Evolutionary conservation across 208 protist genomes (phyloP), one percentile per base, ranked within the genome.

Genomic region (Zelonia costaricensis): DNA sequence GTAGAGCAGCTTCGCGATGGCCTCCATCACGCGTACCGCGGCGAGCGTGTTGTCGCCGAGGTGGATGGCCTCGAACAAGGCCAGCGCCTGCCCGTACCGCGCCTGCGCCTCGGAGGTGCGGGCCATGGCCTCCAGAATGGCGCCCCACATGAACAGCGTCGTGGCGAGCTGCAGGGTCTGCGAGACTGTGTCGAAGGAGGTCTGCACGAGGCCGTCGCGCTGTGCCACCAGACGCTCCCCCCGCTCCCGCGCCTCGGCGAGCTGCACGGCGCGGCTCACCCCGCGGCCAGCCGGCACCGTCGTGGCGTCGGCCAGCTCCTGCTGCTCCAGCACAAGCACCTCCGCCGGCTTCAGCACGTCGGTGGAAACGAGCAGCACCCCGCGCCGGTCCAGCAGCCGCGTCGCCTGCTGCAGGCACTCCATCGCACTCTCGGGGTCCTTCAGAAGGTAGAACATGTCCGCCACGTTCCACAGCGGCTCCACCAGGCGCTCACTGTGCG

Each of bases 321-420:
- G 46, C 3, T 65, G 42, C n/a, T 64, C 66, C 6, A 60, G 43
- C 27, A 48, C 53, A 20, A 91, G 78, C 47, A 76, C 61, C 22
- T 60, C 75, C n/a, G 58, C 65, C 2, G 84, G 84, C 49, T 69
- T 68, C 51, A 91, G 68, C 25, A 84, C 46, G 35, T 66, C 48
- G 4, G 44, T 48, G 9, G 68, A 72, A 25, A 86, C 66, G 22
- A 78, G 70, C 45, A 91, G 69, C n/a, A 72, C 25, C 7, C 81
- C 81, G 43, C 83, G 81, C 13, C 59, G 74, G 62, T 91, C 84
- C 38, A 74, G 61, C 44, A 87, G 48, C 15, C 69, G 77, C 33
- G 75, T 25, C 1, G 80, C 76, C 18, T 74, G 54, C 51, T 80
- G 69, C 4, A 84, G 52, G 42, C 51, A 80, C 46, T 52, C 45